These are phyloP conservation scores for Rhodotorula babjevae DNA, from an alignment of 768 basidiomycete species.

Conservation along the genomic window DNA sequence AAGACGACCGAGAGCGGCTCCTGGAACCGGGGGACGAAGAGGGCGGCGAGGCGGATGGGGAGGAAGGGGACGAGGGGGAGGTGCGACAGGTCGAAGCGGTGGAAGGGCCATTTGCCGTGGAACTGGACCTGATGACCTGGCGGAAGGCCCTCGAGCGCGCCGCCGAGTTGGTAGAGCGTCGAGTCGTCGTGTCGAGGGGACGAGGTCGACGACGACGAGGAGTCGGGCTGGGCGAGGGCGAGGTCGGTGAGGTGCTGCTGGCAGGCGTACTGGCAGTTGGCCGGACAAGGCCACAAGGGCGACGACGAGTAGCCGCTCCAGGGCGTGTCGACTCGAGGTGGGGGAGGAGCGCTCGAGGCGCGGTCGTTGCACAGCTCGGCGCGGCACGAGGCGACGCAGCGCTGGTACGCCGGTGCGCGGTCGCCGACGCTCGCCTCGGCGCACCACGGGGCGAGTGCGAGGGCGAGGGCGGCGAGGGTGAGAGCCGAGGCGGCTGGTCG, in stretches of 20 bases:
- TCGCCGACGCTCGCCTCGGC: conserved; percentile 61
- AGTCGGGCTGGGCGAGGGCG: conserved; percentile 13
- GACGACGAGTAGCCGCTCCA: conserved; percentile 40
- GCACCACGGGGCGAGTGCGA: neutral
- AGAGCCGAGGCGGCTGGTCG: no score
- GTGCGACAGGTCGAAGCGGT: conserved; percentile 55
- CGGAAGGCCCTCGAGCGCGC: conserved; percentile 37
- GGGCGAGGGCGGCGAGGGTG: neutral
- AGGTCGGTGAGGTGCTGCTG: conserved; percentile 50
- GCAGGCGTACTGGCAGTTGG: conserved; percentile 84
- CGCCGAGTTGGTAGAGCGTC: neutral
- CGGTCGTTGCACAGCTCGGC: conserved; percentile 48
- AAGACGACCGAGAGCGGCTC: conserved; percentile 90
- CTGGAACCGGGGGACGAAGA: conserved; percentile 62
- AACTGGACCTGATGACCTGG: conserved; percentile 61
- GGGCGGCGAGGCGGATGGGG: conserved; percentile 6
- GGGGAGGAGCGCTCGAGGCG: neutral
- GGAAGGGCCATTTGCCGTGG: conserved; percentile 97
- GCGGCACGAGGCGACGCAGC: conserved; percentile 55
- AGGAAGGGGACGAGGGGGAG: neutral
- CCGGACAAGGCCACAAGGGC: conserved; percentile 78
- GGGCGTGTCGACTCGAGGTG: conserved; percentile 42
- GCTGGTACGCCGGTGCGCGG: conserved; percentile 54
- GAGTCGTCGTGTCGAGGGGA: neutral
- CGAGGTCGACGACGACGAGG: neutral